Evolutionary conservation across 352 stramenopile genomes (phyloP).

Genomic region (Globisporangium nagaii): DNA sequence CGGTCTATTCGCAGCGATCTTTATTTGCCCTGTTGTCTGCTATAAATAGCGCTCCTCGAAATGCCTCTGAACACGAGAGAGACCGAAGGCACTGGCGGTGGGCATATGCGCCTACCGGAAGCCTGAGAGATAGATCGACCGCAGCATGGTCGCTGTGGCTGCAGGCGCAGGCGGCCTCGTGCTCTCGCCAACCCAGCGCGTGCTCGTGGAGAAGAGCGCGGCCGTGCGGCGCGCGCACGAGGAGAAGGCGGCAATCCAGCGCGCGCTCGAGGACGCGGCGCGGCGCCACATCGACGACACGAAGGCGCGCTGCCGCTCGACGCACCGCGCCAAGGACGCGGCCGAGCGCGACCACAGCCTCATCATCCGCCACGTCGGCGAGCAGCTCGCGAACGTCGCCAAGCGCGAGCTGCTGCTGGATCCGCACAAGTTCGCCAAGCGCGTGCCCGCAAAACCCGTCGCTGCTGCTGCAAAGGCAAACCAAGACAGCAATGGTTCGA

Average conservation of each 20-base stretch:
- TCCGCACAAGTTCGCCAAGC: slow-evolving; percentile 9
- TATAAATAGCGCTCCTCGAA: background rate
- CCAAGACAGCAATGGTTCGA: background rate
- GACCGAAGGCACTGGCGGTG: background rate
- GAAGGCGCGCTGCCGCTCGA: slow-evolving; percentile 22
- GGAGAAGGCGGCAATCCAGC: slow-evolving; percentile 34
- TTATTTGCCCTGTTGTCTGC: background rate
- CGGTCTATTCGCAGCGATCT: background rate
- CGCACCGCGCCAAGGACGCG: slow-evolving; percentile 9
- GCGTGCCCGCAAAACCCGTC: background rate
- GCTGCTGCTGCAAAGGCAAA: background rate
- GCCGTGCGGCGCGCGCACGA: slow-evolving; percentile 32
- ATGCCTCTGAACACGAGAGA: background rate
- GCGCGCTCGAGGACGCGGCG: slow-evolving; percentile 18
- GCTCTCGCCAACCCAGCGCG: slow-evolving; percentile 48
- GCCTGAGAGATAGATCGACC: background rate
- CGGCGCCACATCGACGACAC: slow-evolving; percentile 26
- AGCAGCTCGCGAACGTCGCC: slow-evolving; percentile 48
- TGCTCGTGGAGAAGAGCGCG: slow-evolving; percentile 45
- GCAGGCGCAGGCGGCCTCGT: slow-evolving; percentile 12
- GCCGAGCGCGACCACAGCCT: slow-evolving; percentile 26
- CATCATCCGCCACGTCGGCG: slow-evolving; percentile 58
- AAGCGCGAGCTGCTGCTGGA: slow-evolving; percentile 16
- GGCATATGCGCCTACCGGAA: too few species aligned
- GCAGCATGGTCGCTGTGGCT: slow-evolving; percentile 13